Evolutionary conservation across 805 yeast species (phyloP).

Genomic region (Wickerhamomyces kurtzmanii): DNA sequence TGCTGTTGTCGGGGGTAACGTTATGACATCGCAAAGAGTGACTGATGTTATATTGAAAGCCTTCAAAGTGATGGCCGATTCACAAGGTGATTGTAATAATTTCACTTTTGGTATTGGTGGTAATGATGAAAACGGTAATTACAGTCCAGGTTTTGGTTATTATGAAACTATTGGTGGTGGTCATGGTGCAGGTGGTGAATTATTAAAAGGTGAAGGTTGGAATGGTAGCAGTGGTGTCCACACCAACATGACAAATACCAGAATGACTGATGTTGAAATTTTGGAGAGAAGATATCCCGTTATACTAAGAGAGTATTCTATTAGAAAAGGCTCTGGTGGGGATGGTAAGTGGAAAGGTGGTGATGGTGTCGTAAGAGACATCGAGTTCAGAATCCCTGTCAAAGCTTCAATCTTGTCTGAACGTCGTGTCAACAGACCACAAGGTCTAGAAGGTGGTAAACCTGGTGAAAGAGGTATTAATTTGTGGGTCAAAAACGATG

Average conservation of each 20-base stretch:
- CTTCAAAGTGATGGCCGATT: conserved; percentile 83
- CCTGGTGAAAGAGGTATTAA: conserved; percentile 69
- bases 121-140: conserved; percentile 35
- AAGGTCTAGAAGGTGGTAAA: conserved; percentile 77
- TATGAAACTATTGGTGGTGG: conserved; percentile 96
- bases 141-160: conserved; percentile 70
- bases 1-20: conserved; percentile 94
- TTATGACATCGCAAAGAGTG: conserved; percentile 87
- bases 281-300: conserved; percentile 87
- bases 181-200: conserved; percentile 61
- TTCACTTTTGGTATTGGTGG: conserved; percentile 86
- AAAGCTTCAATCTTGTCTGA: conserved; percentile 80
- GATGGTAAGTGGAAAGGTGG: conserved; percentile 68
- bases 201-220: conserved; percentile 60
- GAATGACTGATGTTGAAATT: conserved; percentile 86
- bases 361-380: conserved; percentile 76
- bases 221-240: conserved; percentile 86
- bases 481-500: conserved; percentile 32
- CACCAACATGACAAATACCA: conserved; percentile 88
- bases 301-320: conserved; percentile 57
- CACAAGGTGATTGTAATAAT: conserved; percentile 94
- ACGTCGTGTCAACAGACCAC: conserved; percentile 77
- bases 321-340: conserved; percentile 76
- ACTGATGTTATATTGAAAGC: conserved; percentile 86
- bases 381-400: conserved; percentile 66